Conservation (phyloP, 2,329 filamentous ascomycete species). For the Fusarium neocosmosporiellum region DNA sequence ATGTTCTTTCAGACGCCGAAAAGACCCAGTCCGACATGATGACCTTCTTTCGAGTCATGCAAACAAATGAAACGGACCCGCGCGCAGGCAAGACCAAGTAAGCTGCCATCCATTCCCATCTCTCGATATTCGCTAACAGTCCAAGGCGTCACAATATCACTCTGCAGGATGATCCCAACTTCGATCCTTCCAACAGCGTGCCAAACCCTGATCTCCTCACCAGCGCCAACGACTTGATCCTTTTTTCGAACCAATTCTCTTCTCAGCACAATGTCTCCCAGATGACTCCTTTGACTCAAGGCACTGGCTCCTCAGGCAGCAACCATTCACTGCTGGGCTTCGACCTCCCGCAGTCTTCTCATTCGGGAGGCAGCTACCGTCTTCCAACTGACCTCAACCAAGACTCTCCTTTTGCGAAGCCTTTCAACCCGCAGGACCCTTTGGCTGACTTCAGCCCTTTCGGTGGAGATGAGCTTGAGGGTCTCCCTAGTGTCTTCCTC, state of each 20-base stretch:
- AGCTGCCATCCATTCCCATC: conserved; percentile 54
- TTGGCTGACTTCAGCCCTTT: conserved; percentile 48
- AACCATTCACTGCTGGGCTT: conserved; percentile 45
- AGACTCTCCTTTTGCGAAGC: conserved; percentile 44
- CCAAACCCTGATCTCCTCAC: conserved; percentile 52
- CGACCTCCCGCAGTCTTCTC: conserved; percentile 50
- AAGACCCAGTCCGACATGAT: conserved; percentile 79
- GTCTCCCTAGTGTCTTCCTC: conserved; percentile 56
- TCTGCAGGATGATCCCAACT: conserved; percentile 84
- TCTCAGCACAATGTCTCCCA: conserved; percentile 55
- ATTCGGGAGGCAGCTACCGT: conserved; percentile 47
- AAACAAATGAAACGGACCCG: conserved; percentile 71
- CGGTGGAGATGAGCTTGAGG: conserved; percentile 53
- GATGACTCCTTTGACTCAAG: conserved; percentile 56
- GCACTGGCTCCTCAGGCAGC: conserved; percentile 45
- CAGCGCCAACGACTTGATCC: conserved; percentile 47
- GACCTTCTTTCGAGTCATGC: conserved; percentile 69
- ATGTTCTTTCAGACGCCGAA: conserved; percentile 84
- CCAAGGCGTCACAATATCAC: conserved; percentile 79
- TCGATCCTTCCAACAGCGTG: conserved; percentile 56
- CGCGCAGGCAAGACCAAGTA: conserved; percentile 79
- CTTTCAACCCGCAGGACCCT: conserved; percentile 26
- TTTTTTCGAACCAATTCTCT: conserved; percentile 52
- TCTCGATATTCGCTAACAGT: conserved; percentile 9
- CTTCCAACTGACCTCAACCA: conserved; percentile 50